phyloP scores from a whole-genome alignment of 352 stramenopile species.

The Phytophthora colocasiae region DNA sequence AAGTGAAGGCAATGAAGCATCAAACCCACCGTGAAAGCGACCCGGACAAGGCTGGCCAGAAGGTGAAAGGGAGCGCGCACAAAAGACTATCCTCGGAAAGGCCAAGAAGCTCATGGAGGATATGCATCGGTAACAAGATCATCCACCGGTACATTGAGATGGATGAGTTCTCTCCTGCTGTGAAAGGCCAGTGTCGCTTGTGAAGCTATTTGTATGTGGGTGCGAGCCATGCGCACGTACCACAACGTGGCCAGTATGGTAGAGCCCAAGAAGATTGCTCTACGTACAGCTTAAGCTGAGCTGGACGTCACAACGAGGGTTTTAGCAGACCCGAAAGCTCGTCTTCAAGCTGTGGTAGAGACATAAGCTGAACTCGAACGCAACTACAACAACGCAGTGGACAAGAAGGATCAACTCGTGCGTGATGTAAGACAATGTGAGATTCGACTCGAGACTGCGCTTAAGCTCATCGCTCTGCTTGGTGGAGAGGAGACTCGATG shows the following conservation, averaged over 20 bases:
- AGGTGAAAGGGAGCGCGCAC: slow-evolving; percentile 89
- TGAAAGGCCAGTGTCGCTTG: slow-evolving; percentile 93
- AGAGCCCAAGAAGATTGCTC: slow-evolving; percentile 92
- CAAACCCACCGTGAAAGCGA: slow-evolving; percentile 91
- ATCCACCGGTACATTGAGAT: slow-evolving; percentile 92
- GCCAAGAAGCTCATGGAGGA: slow-evolving; percentile 92
- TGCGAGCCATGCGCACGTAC: slow-evolving; percentile 94
- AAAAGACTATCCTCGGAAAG: slow-evolving; percentile 88
- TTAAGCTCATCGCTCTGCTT: slow-evolving; percentile 92
- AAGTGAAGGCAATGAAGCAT: slow-evolving; percentile 93
- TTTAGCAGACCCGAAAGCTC: slow-evolving; percentile 84
- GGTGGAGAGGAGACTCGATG: slow-evolving; percentile 92
- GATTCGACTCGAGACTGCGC: slow-evolving; percentile 87
- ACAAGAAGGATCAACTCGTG: slow-evolving; percentile 89
- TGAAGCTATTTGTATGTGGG: slow-evolving; percentile 95
- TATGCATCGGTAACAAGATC: slow-evolving; percentile 88
- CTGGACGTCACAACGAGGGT: slow-evolving; percentile 90
- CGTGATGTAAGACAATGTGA: slow-evolving; percentile 85
- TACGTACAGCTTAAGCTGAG: slow-evolving; percentile 83
- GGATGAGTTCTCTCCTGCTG: slow-evolving; percentile 90
- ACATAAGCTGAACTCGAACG: slow-evolving; percentile 90
- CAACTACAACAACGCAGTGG: slow-evolving; percentile 89
- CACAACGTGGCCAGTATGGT: slow-evolving; percentile 92
- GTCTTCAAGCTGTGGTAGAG: slow-evolving; percentile 87
- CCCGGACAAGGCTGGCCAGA: slow-evolving; percentile 91